These are phyloP conservation scores for Gliomastix tumulicola DNA, from an alignment of 2,329 filamentous ascomycete species.

Conservation along the genomic window DNA sequence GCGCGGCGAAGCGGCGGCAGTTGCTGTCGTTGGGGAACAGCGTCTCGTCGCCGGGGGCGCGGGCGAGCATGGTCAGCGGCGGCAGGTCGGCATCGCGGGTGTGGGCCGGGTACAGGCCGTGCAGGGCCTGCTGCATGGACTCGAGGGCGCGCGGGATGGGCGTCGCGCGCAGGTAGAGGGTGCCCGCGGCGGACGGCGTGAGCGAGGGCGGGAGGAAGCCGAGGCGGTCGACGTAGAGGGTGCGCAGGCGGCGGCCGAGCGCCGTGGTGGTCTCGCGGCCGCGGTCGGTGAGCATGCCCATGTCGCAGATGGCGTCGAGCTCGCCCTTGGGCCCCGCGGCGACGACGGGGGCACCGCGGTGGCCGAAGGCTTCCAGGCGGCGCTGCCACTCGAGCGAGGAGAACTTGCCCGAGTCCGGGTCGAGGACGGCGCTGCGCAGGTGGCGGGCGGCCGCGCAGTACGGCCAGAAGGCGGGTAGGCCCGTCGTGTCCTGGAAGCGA, in stretches of 20 bases:
- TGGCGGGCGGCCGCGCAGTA: slow-evolving; percentile 77
- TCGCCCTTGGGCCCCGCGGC: slow-evolving; percentile 62
- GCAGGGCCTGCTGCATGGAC: slow-evolving; percentile 68
- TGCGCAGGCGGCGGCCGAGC: slow-evolving; percentile 60
- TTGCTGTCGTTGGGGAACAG: slow-evolving; percentile 72
- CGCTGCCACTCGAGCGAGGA: slow-evolving; percentile 55
- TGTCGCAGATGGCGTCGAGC: slow-evolving; percentile 75
- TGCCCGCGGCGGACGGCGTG: slow-evolving; percentile 39
- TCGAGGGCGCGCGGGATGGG: slow-evolving; percentile 71
- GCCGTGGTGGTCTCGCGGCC: slow-evolving; percentile 66
- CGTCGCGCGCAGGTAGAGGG: slow-evolving; percentile 68
- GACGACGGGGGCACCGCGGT: slow-evolving; percentile 61
- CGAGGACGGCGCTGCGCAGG: slow-evolving; percentile 49
- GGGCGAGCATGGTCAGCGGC: slow-evolving; percentile 57
- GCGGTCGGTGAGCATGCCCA: slow-evolving; percentile 68
- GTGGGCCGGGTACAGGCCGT: slow-evolving; percentile 62
- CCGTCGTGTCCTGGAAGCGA: slow-evolving; percentile 76
- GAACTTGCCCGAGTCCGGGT: slow-evolving; percentile 28
- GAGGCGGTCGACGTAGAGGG: slow-evolving; percentile 69
- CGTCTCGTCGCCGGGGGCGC: slow-evolving; percentile 64
- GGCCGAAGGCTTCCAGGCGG: slow-evolving; percentile 75
- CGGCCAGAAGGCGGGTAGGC: slow-evolving; percentile 69
- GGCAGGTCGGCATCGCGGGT: slow-evolving; percentile 40
- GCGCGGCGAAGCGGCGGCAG: slow-evolving; percentile 64
- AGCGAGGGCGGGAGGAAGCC: slow-evolving; percentile 60